phyloP scores from a whole-genome alignment of 2,329 filamentous ascomycete species.

The Alternaria sp. region DNA sequence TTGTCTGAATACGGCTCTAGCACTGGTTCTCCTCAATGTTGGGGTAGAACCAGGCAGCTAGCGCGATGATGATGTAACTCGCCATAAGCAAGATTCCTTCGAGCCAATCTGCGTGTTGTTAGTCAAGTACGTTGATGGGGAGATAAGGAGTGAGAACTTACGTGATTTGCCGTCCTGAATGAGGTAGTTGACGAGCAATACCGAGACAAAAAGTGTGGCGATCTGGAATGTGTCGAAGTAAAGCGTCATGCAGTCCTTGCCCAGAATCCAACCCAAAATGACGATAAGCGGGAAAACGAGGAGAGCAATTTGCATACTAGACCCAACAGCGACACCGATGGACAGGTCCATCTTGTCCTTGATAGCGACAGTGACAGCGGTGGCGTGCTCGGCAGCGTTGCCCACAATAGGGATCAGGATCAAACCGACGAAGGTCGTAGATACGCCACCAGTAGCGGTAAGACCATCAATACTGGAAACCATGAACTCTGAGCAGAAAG shows the following conservation, averaged over 20 bases:
- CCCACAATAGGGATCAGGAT: slow-evolving; percentile 72
- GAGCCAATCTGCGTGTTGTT: slow-evolving; percentile 59
- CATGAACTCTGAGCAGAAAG: slow-evolving; percentile 75
- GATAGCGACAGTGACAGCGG: slow-evolving; percentile 67
- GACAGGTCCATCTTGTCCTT: slow-evolving; percentile 75
- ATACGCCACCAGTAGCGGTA: slow-evolving; percentile 59
- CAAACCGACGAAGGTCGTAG: slow-evolving; percentile 68
- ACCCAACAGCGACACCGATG: slow-evolving; percentile 71
- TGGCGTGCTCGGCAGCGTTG: slow-evolving; percentile 72
- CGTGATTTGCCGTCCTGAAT: slow-evolving; percentile 67
- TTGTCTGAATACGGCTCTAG: slow-evolving; percentile 10
- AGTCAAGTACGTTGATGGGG: slow-evolving; percentile 16
- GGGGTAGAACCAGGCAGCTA: slow-evolving; percentile 64
- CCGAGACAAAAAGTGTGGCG: slow-evolving; percentile 66
- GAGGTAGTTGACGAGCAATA: slow-evolving; percentile 68
- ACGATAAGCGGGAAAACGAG: slow-evolving; percentile 68
- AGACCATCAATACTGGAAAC: slow-evolving; percentile 67
- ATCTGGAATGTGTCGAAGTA: slow-evolving; percentile 91
- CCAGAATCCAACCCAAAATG: slow-evolving; percentile 68
- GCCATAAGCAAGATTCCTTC: slow-evolving; percentile 68
- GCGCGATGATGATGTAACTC: slow-evolving; percentile 68
- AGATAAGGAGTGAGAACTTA: slow-evolving; percentile 31
- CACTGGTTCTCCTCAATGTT: slow-evolving; percentile 34
- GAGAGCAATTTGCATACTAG: slow-evolving; percentile 70
- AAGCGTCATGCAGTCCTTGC: slow-evolving; percentile 72